A percentile compares a stretch with the other conserved stretches of the same genome.
These are phyloP conservation scores for Russula dissimulans DNA, from an alignment of 768 basidiomycete species.

Conservation along the genomic window DNA sequence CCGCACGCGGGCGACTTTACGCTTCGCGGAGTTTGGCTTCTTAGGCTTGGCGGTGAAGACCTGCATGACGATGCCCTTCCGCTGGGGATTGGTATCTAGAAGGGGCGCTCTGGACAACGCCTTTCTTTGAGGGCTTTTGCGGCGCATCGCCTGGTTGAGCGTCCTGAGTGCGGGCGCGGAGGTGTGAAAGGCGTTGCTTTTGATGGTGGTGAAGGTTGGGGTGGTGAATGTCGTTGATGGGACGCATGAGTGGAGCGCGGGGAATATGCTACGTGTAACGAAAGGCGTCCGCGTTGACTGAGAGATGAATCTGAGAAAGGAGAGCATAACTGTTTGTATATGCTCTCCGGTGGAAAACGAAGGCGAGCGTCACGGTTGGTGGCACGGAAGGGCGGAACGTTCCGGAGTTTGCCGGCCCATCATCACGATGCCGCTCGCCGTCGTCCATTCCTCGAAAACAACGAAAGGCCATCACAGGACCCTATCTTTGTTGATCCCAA, in stretches of 20 bases:
- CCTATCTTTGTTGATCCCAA: no score
- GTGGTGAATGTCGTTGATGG: constrained; percentile 29
- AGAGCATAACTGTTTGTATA: constrained; percentile 1
- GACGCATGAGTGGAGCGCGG: constrained; percentile 11
- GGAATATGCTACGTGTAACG: constrained; percentile 3
- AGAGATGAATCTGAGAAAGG: constrained; percentile 6
- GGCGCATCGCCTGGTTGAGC: constrained; percentile 80
- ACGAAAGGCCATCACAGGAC: no score
- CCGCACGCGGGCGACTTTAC: constrained; percentile 93
- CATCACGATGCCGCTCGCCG: neutral
- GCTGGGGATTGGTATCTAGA: constrained; percentile 70
- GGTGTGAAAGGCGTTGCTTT: constrained; percentile 45
- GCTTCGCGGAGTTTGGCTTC: constrained; percentile 98
- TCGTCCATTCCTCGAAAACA: neutral
- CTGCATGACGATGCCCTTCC: constrained; percentile 84
- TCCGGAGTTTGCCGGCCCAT: constrained; percentile 6
- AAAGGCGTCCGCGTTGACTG: constrained; percentile 7
- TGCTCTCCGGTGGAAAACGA: neutral
- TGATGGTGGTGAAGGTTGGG: constrained; percentile 24
- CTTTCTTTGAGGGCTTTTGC: constrained; percentile 46
- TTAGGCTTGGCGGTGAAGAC: constrained; percentile 80
- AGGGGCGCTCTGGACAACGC: constrained; percentile 64
- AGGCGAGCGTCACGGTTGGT: neutral
- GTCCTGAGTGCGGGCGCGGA: constrained; percentile 54
- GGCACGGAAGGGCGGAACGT: neutral